Evolutionary conservation across 2,329 filamentous ascomycete species (phyloP).

Genomic region (Exophiala lecanii-corni): DNA sequence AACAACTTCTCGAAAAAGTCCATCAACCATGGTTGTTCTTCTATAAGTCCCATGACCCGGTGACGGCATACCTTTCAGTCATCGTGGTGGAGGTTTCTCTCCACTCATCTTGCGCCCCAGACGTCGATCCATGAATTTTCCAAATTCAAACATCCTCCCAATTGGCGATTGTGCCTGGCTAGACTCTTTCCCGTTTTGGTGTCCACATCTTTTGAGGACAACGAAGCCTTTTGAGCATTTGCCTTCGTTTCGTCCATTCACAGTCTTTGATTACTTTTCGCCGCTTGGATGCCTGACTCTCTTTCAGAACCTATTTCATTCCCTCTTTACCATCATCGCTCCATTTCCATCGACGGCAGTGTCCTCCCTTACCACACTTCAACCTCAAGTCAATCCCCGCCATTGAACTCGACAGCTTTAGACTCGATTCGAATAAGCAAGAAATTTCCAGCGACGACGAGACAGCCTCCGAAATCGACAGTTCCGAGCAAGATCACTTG

Average conservation of each 20-base stretch:
- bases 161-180: slow-evolving; percentile 6
- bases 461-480: slow-evolving; percentile 14
- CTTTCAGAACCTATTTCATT: slow-evolving; percentile 25
- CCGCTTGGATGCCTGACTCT: slow-evolving; percentile 28
- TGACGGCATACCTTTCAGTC: too few relatives aligned
- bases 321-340: slow-evolving; percentile 21
- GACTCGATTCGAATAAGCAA: neutral
- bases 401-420: slow-evolving; percentile 17
- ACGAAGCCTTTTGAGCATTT: slow-evolving; percentile 19
- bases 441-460: slow-evolving; percentile 7
- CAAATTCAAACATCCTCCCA: neutral
- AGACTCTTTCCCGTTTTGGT: neutral
- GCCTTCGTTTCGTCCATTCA: slow-evolving; percentile 11
- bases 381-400: slow-evolving; percentile 5
- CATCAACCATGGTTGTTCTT: too few relatives aligned
- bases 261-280: slow-evolving; percentile 10
- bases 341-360: slow-evolving; percentile 10
- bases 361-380: slow-evolving; percentile 19
- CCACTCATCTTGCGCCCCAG: neutral
- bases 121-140: neutral
- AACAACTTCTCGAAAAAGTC: too few relatives aligned
- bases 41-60: too few relatives aligned
- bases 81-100: too few relatives aligned
- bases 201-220: slow-evolving; percentile 18
- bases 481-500: slow-evolving; percentile 20